A percentile compares a stretch with the other conserved stretches of the same genome.
Conservation (phyloP, 805 yeast genomes). For the Pichia kluyveri region DNA sequence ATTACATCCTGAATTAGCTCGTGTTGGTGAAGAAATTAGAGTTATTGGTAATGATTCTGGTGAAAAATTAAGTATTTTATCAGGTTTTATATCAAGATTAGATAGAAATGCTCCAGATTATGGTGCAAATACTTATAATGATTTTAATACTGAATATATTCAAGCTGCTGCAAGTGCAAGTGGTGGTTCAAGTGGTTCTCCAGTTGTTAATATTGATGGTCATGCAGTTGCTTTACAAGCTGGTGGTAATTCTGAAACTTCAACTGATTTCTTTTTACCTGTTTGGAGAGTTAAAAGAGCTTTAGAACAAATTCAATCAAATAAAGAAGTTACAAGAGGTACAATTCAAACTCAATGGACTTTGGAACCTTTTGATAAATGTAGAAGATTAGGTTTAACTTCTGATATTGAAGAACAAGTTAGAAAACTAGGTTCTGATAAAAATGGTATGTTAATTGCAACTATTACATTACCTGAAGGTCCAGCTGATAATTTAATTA, state of each 20-base stretch:
- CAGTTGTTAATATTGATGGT: slow-evolving; percentile 87
- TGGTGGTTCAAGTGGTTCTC: slow-evolving; percentile 94
- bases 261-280: slow-evolving; percentile 89
- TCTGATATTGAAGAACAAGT: slow-evolving; percentile 63
- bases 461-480: slow-evolving; percentile 77
- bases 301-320: slow-evolving; percentile 56
- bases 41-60: slow-evolving; percentile 97
- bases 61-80: slow-evolving; percentile 78
- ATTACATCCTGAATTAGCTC: slow-evolving; percentile 73
- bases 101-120: slow-evolving; percentile 95
- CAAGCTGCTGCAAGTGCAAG: slow-evolving; percentile 96
- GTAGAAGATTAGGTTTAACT: slow-evolving; percentile 77
- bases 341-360: slow-evolving; percentile 89
- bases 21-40: slow-evolving; percentile 87
- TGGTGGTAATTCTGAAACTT: slow-evolving; percentile 85
- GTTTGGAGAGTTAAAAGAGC: slow-evolving; percentile 79
- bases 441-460: slow-evolving; percentile 77
- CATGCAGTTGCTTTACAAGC: slow-evolving; percentile 88
- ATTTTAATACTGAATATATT: slow-evolving; percentile 87
- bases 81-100: slow-evolving; percentile 77
- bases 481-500: slow-evolving; percentile 63
- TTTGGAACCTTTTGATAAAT: slow-evolving; percentile 81
- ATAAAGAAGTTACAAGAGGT: slow-evolving; percentile 66
- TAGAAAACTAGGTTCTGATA: slow-evolving; percentile 48
- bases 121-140: slow-evolving; percentile 80